Evolutionary conservation across 2,329 filamentous ascomycete species (phyloP), one percentile per base, ranked within the genome.

Genomic region (Arthrobotrys pseudoclavata): DNA sequence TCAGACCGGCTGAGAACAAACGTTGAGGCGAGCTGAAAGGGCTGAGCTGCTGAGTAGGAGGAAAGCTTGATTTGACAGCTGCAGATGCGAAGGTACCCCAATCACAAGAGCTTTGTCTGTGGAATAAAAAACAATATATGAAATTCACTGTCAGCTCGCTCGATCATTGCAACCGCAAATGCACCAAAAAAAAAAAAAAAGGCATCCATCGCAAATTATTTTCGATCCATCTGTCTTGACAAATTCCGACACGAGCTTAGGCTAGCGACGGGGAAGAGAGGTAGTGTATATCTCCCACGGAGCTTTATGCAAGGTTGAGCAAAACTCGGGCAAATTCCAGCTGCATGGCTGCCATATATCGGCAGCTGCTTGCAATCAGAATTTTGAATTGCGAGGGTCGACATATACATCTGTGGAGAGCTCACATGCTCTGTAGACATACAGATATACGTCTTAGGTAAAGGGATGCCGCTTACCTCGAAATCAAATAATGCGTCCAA

Each of bases 1-100:
- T 76, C 72, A 76, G 72, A 62, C 72, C 72, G 66, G 72, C 72
- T 76, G 72, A 76, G 64, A 62, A 69, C 31, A 34, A 34, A 9
- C 31, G 31, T 34, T 9, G 31, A 34, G 31, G 7, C 31, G 12
- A 34, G 7, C 24, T 7, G 50, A 50, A 64, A 48, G 53, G 69
- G 69, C 62, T 67, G 62, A 74, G 61, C 24, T 66, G 61, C 60
- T 60, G 48, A 57, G 4, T 52, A 24, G 31, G 29, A 26, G 9
- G n/a, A 57, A 57, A 57, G 63, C 63, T 40, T 50, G 53, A 22
- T 61, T 61, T 57, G 52, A 69, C 24, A 69, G 66, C 52, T 47
- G 47, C 66, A 69, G 53, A 52, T 61, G 53, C 40, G 40, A 60
- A 60, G 22, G 60, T 47, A 63, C 47, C 37, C 50, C 13, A 29